These are phyloP conservation scores for Solanum paucissectum DNA, from an alignment of 257 asterid species.

Conservation along the genomic window DNA sequence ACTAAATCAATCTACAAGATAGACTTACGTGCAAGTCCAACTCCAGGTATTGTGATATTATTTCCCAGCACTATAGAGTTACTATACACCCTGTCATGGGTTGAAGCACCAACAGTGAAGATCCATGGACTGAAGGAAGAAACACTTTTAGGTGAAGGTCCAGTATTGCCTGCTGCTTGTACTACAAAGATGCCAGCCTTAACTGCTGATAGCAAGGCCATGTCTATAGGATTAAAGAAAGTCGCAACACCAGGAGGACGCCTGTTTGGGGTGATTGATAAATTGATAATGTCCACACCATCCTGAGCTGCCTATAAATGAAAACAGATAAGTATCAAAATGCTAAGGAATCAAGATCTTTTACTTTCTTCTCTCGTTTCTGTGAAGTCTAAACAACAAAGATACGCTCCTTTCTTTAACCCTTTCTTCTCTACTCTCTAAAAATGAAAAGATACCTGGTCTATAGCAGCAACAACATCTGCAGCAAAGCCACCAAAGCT, in stretches of 20 bases:
- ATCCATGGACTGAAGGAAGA: conserved; percentile 98
- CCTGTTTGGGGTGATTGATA: conserved; percentile 95
- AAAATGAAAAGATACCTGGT: conserved; percentile 45
- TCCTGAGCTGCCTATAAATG: conserved; percentile 83
- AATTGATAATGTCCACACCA: conserved; percentile 87
- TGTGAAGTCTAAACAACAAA: neutral
- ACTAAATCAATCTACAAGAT: neutral
- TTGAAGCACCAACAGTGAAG: conserved; percentile 88
- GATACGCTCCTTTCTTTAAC: neutral
- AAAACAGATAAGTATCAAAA: neutral
- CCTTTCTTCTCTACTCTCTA: neutral
- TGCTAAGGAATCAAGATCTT: neutral
- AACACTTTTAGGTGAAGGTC: conserved; percentile 90
- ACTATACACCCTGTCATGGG: conserved; percentile 75
- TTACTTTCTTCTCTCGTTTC: neutral
- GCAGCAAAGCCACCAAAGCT: conserved; percentile 99
- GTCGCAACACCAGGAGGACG: conserved; percentile 98
- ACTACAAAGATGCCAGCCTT: conserved; percentile 81
- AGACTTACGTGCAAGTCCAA: conserved; percentile 95
- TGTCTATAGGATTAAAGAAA: conserved; percentile 94
- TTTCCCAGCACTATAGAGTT: conserved; percentile 84
- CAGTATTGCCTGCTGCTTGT: conserved; percentile 98
- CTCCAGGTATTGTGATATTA: conserved; percentile 76
- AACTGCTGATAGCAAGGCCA: conserved; percentile 90
- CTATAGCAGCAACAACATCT: conserved; percentile 98